These are phyloP conservation scores for Tulasnella sp. DNA, from an alignment of 768 basidiomycete species.

Conservation along the genomic window DNA sequence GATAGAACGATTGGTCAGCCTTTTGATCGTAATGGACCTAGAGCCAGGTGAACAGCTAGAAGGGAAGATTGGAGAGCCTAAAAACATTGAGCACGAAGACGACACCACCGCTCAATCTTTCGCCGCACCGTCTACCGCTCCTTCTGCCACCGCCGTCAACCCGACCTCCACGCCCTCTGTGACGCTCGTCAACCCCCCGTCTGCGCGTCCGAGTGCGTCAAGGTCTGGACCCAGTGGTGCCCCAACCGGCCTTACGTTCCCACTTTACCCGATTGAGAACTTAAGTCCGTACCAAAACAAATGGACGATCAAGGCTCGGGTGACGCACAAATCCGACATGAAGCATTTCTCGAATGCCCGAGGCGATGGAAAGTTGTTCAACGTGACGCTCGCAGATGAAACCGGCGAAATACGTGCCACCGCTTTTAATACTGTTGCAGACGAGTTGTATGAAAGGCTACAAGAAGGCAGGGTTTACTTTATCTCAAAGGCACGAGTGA, in stretches of 20 bases:
- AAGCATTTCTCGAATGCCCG: constrained; percentile 76
- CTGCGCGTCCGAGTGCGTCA: constrained; percentile 16
- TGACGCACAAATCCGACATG: constrained; percentile 80
- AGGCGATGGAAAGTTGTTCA: constrained; percentile 94
- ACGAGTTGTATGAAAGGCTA: constrained; percentile 69
- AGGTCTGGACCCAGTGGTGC: background rate
- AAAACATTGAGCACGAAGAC: constrained; percentile 26
- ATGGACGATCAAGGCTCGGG: constrained; percentile 95
- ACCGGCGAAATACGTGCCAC: constrained; percentile 85
- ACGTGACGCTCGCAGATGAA: constrained; percentile 86
- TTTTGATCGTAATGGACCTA: constrained; percentile 68
- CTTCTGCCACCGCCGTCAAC: constrained; percentile 22
- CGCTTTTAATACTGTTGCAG: constrained; percentile 76
- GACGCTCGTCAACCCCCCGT: constrained; percentile 20
- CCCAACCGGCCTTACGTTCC: constrained; percentile 11
- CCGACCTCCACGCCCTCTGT: constrained; percentile 25
- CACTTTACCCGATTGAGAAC: constrained; percentile 75
- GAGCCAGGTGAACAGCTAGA: constrained; percentile 39
- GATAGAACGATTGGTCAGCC: constrained; percentile 32
- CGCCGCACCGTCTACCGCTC: constrained; percentile 31
- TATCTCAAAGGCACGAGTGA: constrained; percentile 80
- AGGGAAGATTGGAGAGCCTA: constrained; percentile 67
- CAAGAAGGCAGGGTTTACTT: constrained; percentile 90
- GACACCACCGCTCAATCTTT: no score
- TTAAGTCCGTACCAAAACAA: constrained; percentile 95